Percentiles rank a stretch among this genome's conserved stretches.
phyloP scores from a whole-genome alignment of 352 stramenopile genomes.

The Globisporangium lucens region DNA sequence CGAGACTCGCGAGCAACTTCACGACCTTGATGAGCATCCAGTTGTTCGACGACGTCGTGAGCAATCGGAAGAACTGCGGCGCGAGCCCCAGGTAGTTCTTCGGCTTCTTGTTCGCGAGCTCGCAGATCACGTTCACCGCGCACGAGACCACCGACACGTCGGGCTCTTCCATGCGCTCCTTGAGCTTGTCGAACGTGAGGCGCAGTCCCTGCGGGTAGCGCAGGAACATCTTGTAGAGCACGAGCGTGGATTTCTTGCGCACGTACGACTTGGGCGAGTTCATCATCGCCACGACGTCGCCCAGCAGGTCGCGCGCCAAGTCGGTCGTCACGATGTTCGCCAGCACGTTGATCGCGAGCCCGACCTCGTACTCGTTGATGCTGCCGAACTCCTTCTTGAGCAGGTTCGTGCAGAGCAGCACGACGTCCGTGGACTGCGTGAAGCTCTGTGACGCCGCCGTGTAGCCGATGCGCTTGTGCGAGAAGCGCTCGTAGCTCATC shows the following conservation, averaged over 20 bases:
- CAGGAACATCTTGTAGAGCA: conserved; percentile 98
- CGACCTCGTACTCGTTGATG: conserved; percentile 94
- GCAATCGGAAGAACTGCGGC: conserved; percentile 97
- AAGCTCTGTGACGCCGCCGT: conserved; percentile 95
- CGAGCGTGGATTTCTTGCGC: conserved; percentile 97
- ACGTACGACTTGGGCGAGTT: conserved; percentile 95
- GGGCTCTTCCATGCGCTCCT: conserved; percentile 94
- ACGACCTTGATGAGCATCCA: conserved; percentile 99
- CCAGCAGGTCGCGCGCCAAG: conserved; percentile 92
- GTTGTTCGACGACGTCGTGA: conserved; percentile 98
- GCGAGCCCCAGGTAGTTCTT: conserved; percentile 98
- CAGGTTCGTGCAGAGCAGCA: conserved; percentile 98
- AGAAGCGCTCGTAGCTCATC: conserved; percentile 95
- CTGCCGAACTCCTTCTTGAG: conserved; percentile 97
- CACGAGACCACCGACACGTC: conserved; percentile 96
- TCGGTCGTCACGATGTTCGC: conserved; percentile 98
- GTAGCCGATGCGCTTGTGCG: conserved; percentile 97
- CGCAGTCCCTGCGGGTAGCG: conserved; percentile 97
- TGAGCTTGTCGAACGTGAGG: conserved; percentile 97
- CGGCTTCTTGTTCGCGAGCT: conserved; percentile 98
- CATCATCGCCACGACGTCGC: conserved; percentile 91
- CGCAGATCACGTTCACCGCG: conserved; percentile 99
- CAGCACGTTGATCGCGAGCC: conserved; percentile 97
- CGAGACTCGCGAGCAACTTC: conserved; percentile 96
- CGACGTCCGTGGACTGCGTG: conserved; percentile 96